These are phyloP conservation scores for Cnidoscolus chayamansa DNA, from an alignment of 441 rosid species.

Conservation along the genomic window DNA sequence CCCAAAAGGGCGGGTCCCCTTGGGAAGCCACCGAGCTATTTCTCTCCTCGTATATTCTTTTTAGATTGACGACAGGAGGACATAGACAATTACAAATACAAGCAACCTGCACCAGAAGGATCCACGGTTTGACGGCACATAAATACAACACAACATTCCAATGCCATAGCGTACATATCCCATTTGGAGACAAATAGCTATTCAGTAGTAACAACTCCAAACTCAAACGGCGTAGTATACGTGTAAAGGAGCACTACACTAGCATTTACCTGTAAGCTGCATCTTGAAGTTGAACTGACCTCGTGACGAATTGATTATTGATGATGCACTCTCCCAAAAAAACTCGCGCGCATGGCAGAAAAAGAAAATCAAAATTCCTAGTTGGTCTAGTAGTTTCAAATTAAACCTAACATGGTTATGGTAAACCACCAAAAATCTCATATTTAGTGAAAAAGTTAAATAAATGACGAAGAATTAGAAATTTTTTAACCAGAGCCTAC, in stretches of 20 bases:
- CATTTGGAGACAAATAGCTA: too few relatives aligned
- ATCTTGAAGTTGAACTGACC: not conserved
- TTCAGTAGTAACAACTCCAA: not conserved
- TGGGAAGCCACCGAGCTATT: not conserved
- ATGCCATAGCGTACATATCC: too few relatives aligned
- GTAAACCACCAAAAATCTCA: conserved; percentile 20
- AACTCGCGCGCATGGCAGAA: not conserved
- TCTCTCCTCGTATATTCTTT: not conserved
- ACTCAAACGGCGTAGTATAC: not conserved
- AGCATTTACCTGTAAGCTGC: not conserved
- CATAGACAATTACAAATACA: not conserved
- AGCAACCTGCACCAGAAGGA: not conserved
- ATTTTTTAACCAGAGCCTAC: conserved; percentile 15
- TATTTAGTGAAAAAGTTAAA: not conserved
- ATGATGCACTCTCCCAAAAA: too few relatives aligned
- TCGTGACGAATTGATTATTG: too few relatives aligned
- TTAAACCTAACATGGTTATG: not conserved
- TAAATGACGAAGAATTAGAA: conserved; percentile 12
- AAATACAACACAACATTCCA: not conserved
- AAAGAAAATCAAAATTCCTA: not conserved
- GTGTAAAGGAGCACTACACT: not conserved
- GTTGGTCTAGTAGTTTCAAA: not conserved
- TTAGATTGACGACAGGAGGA: too few relatives aligned
- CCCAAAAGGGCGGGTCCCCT: not conserved
- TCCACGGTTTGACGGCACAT: not conserved